Evolutionary conservation across 2,329 filamentous ascomycete species (phyloP).

Genomic region (Pezicula neosporulosa): DNA sequence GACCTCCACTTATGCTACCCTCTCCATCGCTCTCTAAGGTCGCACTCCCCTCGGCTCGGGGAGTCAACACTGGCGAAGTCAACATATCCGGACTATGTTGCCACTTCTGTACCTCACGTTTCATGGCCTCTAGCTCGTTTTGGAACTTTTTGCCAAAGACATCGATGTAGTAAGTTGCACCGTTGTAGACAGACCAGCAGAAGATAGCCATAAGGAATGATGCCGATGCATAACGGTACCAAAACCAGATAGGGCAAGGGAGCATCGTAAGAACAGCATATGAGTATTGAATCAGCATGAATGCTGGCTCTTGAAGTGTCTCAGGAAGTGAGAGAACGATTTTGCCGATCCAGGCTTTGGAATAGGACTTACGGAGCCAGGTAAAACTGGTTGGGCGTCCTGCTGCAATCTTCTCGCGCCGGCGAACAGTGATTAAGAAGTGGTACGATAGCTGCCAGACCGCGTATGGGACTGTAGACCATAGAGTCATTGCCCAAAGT

Average conservation of each 20-base stretch:
- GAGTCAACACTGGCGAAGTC: conserved; percentile 35
- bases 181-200: conserved; percentile 93
- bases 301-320: conserved; percentile 77
- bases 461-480: conserved; percentile 90
- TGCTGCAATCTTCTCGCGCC: conserved; percentile 93
- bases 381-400: conserved; percentile 96
- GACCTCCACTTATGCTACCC: background rate
- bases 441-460: conserved; percentile 94
- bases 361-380: conserved; percentile 90
- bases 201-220: conserved; percentile 80
- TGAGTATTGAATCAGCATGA: conserved; percentile 92
- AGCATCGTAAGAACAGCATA: conserved; percentile 94
- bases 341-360: conserved; percentile 83
- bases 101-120: conserved; percentile 85
- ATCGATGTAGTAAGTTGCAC: conserved; percentile 96
- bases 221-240: conserved; percentile 76
- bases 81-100: conserved; percentile 57
- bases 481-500: conserved; percentile 81
- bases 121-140: conserved; percentile 88
- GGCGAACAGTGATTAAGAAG: conserved; percentile 89
- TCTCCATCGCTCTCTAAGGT: conserved; percentile 9
- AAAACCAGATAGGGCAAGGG: conserved; percentile 93
- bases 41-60: conserved; percentile 24
- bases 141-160: conserved; percentile 96
- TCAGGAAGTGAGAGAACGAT: conserved; percentile 76